Conservation (phyloP, 108 stramenopile species). For the Epithemia pelagica region DNA sequence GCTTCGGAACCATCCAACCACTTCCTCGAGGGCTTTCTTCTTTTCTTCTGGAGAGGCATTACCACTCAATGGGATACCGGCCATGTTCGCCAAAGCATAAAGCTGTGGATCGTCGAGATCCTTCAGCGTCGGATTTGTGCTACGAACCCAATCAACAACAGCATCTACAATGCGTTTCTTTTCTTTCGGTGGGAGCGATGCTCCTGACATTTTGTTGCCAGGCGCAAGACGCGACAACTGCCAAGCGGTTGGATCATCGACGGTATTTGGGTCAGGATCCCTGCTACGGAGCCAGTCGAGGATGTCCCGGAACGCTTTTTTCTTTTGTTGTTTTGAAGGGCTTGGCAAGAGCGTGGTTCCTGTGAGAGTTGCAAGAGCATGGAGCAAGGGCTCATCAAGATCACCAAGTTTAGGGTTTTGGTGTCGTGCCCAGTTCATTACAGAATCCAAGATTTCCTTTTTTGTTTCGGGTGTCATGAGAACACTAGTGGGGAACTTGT, state of each 20-base stretch:
- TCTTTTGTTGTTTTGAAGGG: constrained; percentile 3
- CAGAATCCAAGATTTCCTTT: constrained; percentile 18
- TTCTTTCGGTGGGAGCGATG: constrained; percentile 10
- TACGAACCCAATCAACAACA: constrained; percentile 30
- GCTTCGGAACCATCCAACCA: constrained; percentile 9
- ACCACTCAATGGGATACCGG: constrained; percentile 5
- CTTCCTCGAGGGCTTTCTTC: constrained; percentile 1
- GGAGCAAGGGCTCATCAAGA: constrained; percentile 8
- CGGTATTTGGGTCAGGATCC: background rate
- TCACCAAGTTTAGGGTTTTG: background rate
- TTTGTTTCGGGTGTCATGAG: constrained; percentile 20
- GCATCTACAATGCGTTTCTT: constrained; percentile 14
- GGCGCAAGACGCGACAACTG: constrained; percentile 1
- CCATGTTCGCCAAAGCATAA: constrained; percentile 9
- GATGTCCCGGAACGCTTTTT: constrained; percentile 8
- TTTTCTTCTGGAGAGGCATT: background rate
- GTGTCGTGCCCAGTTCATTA: constrained; percentile 27
- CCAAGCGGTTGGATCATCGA: constrained; percentile 11
- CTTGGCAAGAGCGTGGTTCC: background rate
- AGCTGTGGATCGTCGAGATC: constrained; percentile 9
- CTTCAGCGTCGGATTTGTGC: background rate
- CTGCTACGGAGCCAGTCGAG: constrained; percentile 18
- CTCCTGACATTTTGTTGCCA: constrained; percentile 6
- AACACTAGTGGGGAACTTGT: constrained; percentile 2
- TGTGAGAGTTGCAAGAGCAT: constrained; percentile 3